These are phyloP conservation scores for Pichia phayaonensis DNA, from an alignment of 805 yeast species.

Conservation along the genomic window DNA sequence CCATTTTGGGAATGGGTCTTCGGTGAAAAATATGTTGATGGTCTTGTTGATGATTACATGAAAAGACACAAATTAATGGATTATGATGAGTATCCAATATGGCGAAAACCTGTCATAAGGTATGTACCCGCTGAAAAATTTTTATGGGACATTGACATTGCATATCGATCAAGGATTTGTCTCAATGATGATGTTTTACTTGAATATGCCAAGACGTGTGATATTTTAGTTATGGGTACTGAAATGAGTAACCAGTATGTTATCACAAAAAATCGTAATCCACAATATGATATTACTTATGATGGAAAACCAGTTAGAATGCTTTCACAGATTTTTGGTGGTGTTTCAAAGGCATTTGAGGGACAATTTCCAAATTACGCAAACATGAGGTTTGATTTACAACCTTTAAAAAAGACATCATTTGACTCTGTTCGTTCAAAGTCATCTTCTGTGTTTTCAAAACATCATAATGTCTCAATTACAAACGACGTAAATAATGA, in stretches of 20 bases:
- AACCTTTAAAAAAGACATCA: not conserved
- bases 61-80: not conserved
- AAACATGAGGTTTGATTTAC: not conserved
- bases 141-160: conserved; percentile 3
- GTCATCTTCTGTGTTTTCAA: not conserved
- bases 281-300: not conserved
- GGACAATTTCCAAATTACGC: not conserved
- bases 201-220: conserved; percentile 1
- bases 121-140: conserved; percentile 1
- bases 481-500: not conserved
- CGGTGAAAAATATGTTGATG: conserved; percentile 2
- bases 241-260: not conserved
- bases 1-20: not conserved
- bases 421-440: not conserved
- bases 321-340: not conserved
- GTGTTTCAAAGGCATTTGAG: not conserved
- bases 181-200: conserved; percentile 1
- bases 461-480: not conserved
- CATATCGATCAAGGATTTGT: not conserved
- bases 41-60: conserved; percentile 1
- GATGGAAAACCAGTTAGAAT: not conserved
- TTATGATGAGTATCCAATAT: conserved; percentile 1
- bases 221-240: conserved; percentile 3
- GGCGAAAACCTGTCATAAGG: conserved; percentile 4
- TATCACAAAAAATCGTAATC: not conserved